phyloP scores from a whole-genome alignment of 371 early-diverging fungal genomes.

The Astathelohania contejeani region DNA sequence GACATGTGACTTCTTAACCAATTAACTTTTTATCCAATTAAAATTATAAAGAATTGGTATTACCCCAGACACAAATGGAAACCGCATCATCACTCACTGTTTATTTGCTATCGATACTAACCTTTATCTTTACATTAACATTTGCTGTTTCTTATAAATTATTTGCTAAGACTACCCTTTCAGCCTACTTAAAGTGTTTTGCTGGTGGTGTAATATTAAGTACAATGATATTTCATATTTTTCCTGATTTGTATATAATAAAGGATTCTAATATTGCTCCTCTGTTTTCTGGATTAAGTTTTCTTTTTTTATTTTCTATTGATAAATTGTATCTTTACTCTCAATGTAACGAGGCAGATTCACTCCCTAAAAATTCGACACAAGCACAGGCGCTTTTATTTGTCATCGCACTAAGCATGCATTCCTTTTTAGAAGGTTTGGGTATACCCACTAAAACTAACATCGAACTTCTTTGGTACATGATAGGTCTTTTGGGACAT shows the following conservation, averaged over 20 bases:
- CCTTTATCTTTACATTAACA: no score
- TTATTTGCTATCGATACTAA: no score
- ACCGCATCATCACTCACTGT: no score
- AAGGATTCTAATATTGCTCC: conserved; percentile 8
- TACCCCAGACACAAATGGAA: no score
- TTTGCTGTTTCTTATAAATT: no score
- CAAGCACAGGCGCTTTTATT: conserved; percentile 42
- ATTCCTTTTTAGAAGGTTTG: conserved; percentile 53
- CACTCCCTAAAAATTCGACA: conserved; percentile 1
- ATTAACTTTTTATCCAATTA: no score
- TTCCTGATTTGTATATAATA: conserved; percentile 30
- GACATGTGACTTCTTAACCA: no score
- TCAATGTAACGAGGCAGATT: background rate
- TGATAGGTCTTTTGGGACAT: conserved; percentile 45
- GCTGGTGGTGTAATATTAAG: conserved; percentile 41
- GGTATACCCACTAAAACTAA: conserved; percentile 25
- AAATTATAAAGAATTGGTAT: no score
- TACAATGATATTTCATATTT: conserved; percentile 39
- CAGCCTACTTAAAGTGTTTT: conserved; percentile 39
- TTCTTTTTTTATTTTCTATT: conserved; percentile 33
- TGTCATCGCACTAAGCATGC: conserved; percentile 49
- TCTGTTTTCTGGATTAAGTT: conserved; percentile 29
- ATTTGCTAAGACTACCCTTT: no score
- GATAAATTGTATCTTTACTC: conserved; percentile 41
- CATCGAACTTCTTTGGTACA: conserved; percentile 23